Evolutionary conservation across 257 asterid species (phyloP).

Genomic region (Solanum piurae): DNA sequence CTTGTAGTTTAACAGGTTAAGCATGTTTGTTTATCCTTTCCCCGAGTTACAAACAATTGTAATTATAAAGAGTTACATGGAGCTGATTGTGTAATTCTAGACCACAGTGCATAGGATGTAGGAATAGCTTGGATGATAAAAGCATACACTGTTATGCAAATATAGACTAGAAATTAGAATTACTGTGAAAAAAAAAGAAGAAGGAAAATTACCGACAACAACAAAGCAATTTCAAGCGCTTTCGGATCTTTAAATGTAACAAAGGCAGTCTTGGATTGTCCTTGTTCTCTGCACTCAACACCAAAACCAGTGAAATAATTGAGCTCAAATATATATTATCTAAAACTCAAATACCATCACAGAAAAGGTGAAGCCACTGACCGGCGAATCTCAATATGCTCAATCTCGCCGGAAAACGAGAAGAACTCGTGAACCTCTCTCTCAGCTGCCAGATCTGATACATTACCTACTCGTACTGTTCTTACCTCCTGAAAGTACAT

Average conservation of each 20-base stretch:
- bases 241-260: conserved; percentile 86
- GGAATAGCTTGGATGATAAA: neutral
- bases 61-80: neutral
- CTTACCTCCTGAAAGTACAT: conserved; percentile 16
- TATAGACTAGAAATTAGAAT: neutral
- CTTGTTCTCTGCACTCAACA: conserved; percentile 46
- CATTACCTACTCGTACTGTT: conserved; percentile 54
- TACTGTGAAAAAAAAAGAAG: neutral
- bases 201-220: conserved; percentile 54
- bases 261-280: conserved; percentile 54
- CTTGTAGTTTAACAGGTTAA: neutral
- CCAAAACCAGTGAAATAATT: neutral
- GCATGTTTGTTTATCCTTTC: neutral
- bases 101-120: neutral
- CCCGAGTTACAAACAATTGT: neutral
- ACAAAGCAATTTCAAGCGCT: conserved; percentile 89
- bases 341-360: neutral
- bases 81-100: neutral
- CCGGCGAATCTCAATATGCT: conserved; percentile 70
- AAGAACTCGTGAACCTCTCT: conserved; percentile 94
- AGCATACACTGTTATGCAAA: neutral
- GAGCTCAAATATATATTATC: neutral
- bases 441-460: conserved; percentile 86
- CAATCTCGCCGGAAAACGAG: conserved; percentile 92
- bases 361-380: conserved; percentile 2